phyloP scores from a whole-genome alignment of 768 basidiomycete genomes.

The Boletus pseudopeckii region DNA sequence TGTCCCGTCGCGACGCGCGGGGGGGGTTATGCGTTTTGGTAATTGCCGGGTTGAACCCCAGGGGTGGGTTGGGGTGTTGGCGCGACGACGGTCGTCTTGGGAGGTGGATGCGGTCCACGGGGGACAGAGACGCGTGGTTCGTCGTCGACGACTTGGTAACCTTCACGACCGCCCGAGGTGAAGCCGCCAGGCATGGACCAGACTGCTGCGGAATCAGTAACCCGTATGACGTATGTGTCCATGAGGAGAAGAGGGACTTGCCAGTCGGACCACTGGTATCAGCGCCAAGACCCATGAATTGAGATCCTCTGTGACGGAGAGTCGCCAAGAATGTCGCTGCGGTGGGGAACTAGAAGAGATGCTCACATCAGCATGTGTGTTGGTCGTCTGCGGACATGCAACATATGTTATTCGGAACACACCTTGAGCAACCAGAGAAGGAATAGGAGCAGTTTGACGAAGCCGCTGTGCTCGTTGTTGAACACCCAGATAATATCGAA shows the following conservation, averaged over 20 bases:
- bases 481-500: slow-evolving; percentile 74
- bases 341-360: slow-evolving; percentile 51
- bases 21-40: slow-evolving; percentile 21
- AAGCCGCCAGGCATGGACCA: slow-evolving; percentile 81
- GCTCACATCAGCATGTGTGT: not conserved
- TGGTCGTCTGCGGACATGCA: not conserved
- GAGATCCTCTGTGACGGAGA: slow-evolving; percentile 56
- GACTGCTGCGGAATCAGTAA: slow-evolving; percentile 38
- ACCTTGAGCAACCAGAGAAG: slow-evolving; percentile 61
- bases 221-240: not conserved
- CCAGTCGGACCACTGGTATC: slow-evolving; percentile 58
- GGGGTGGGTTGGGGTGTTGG: slow-evolving; percentile 16
- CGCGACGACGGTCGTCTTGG: slow-evolving; percentile 8
- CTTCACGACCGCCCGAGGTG: slow-evolving; percentile 48
- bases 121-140: slow-evolving; percentile 21
- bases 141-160: slow-evolving; percentile 64
- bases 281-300: slow-evolving; percentile 49
- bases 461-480: slow-evolving; percentile 49
- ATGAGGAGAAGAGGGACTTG: slow-evolving; percentile 19
- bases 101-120: slow-evolving; percentile 15
- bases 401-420: not conserved
- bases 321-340: slow-evolving; percentile 47
- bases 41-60: slow-evolving; percentile 21
- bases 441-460: slow-evolving; percentile 54
- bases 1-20: too few relatives aligned